These are phyloP conservation scores for Serendipita vermifera DNA, from an alignment of 768 basidiomycete genomes.

Conservation along the genomic window DNA sequence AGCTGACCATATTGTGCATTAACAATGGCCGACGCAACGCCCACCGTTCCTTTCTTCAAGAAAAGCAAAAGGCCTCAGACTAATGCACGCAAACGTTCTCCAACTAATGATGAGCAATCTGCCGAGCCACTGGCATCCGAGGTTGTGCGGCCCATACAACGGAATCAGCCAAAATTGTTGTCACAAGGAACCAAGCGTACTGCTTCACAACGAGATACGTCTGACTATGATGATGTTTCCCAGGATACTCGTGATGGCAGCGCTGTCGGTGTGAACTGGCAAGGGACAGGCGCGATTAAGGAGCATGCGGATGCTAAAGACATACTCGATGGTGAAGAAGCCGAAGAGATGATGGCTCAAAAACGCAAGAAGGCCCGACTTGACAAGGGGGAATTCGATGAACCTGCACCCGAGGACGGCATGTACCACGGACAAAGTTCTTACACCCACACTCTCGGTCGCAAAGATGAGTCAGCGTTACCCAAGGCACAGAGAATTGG, in stretches of 20 bases:
- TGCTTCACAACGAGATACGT: slow-evolving; percentile 34
- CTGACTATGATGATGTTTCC: slow-evolving; percentile 36
- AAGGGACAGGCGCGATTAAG: slow-evolving; percentile 48
- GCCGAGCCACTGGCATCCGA: slow-evolving; percentile 32
- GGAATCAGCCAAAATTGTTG: slow-evolving; percentile 52
- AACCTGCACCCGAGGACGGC: slow-evolving; percentile 53
- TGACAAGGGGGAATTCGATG: slow-evolving; percentile 39
- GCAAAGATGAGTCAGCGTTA: slow-evolving; percentile 49
- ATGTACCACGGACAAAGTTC: slow-evolving; percentile 75
- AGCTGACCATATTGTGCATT: not conserved
- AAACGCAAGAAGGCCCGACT: slow-evolving; percentile 43
- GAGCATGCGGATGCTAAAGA: slow-evolving; percentile 61
- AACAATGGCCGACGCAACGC: not conserved
- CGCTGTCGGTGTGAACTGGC: slow-evolving; percentile 57
- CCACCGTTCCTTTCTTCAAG: slow-evolving; percentile 72
- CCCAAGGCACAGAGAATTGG: slow-evolving; percentile 81
- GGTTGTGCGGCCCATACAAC: slow-evolving; percentile 68
- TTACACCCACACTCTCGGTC: slow-evolving; percentile 69
- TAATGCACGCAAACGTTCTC: slow-evolving; percentile 61
- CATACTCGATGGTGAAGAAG: slow-evolving; percentile 72
- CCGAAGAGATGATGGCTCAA: slow-evolving; percentile 62
- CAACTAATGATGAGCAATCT: slow-evolving; percentile 40
- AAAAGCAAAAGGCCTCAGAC: slow-evolving; percentile 68
- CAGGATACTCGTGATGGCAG: slow-evolving; percentile 35
- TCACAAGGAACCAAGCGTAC: slow-evolving; percentile 64